phyloP scores from a whole-genome alignment of 2,329 filamentous ascomycete species.

The Fusarium stilboides region DNA sequence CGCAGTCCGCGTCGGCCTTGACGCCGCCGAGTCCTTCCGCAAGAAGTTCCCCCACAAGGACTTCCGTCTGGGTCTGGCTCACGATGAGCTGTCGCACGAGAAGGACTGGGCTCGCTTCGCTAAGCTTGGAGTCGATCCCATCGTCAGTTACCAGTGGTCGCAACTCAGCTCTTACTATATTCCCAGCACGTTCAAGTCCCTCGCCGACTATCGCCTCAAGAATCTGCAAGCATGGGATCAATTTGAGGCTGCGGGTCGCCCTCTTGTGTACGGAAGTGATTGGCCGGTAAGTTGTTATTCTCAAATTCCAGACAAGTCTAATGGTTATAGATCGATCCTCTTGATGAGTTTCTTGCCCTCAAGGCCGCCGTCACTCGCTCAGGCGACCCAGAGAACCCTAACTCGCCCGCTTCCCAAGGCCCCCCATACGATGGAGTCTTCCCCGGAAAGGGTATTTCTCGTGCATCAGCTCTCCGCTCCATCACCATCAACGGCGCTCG shows the following conservation, averaged over 20 bases:
- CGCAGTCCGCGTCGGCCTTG: slow-evolving; percentile 45
- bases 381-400: slow-evolving; percentile 47
- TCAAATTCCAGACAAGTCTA: neutral
- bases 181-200: slow-evolving; percentile 43
- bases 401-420: slow-evolving; percentile 45
- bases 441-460: slow-evolving; percentile 44
- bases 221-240: slow-evolving; percentile 51
- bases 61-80: slow-evolving; percentile 47
- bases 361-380: slow-evolving; percentile 49
- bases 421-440: slow-evolving; percentile 40
- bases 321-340: slow-evolving; percentile 46
- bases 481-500: slow-evolving; percentile 46
- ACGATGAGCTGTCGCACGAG: slow-evolving; percentile 45
- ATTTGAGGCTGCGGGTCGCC: slow-evolving; percentile 36
- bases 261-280: slow-evolving; percentile 47
- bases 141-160: slow-evolving; percentile 50
- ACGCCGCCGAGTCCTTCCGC: slow-evolving; percentile 44
- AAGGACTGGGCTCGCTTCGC: slow-evolving; percentile 48
- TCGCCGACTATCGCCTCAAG: slow-evolving; percentile 40
- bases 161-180: slow-evolving; percentile 49
- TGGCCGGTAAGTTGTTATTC: slow-evolving; percentile 44
- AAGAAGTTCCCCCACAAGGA: slow-evolving; percentile 38
- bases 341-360: slow-evolving; percentile 49
- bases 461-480: slow-evolving; percentile 38
- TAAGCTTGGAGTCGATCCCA: slow-evolving; percentile 45